Evolutionary conservation across 148 eudicot species (phyloP).

Genomic region (Vaccinium corymbosum): DNA sequence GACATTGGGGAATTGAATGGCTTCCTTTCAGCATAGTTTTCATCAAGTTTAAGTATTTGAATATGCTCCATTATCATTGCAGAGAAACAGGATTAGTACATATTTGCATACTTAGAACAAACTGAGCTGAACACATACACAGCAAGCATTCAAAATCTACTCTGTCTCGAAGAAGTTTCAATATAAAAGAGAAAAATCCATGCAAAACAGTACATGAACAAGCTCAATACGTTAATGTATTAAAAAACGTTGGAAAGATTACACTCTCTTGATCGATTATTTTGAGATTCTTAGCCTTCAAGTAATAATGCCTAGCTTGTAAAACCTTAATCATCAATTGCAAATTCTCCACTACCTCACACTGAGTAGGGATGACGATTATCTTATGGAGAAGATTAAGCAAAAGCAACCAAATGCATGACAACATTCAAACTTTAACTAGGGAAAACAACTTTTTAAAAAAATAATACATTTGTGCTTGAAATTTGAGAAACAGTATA

Average conservation of each 20-base stretch:
- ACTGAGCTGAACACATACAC: neutral
- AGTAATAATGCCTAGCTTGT: constrained; percentile 1
- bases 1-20: constrained; percentile 4
- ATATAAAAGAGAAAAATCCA: neutral
- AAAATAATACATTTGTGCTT: neutral
- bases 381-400: neutral
- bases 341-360: neutral
- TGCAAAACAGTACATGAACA: neutral
- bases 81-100: neutral
- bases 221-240: neutral
- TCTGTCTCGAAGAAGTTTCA: neutral
- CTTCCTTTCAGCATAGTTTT: neutral
- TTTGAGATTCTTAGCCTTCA: neutral
- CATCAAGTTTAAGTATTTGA: neutral
- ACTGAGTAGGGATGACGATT: neutral
- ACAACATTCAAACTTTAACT: too few relatives aligned
- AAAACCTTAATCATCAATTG: neutral
- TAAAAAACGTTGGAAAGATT: neutral
- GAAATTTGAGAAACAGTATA: neutral
- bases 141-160: neutral
- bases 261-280: neutral
- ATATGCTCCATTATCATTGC: neutral
- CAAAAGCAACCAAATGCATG: constrained; percentile 3
- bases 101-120: neutral
- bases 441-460: neutral